These are phyloP conservation scores for Kwoniella heveanensis DNA, from an alignment of 768 basidiomycete species.

Conservation along the genomic window DNA sequence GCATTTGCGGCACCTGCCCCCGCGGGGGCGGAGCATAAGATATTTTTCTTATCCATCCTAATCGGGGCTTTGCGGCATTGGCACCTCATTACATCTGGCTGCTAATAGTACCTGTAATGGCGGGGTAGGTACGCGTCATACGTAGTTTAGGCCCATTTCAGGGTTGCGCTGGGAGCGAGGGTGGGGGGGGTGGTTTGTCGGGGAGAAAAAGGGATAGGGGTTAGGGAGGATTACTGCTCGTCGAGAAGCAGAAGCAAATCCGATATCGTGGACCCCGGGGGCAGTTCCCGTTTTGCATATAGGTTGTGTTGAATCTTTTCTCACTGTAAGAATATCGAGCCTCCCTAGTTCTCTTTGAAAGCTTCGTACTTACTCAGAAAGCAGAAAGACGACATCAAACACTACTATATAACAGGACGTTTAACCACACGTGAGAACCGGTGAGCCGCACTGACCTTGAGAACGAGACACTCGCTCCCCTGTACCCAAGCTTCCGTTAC, in stretches of 20 bases:
- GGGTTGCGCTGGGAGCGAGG: neutral
- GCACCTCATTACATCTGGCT: neutral
- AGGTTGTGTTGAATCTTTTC: too few relatives aligned
- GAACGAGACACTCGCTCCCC: neutral
- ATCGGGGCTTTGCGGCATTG: conserved; percentile 1
- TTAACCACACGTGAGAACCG: neutral
- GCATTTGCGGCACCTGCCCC: neutral
- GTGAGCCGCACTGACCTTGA: neutral
- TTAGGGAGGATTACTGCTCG: too few relatives aligned
- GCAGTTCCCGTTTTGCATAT: neutral
- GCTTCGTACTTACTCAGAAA: too few relatives aligned
- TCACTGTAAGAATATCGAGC: too few relatives aligned
- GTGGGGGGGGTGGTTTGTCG: neutral
- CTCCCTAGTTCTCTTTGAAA: too few relatives aligned
- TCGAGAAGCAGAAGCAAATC: neutral
- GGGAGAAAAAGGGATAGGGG: neutral
- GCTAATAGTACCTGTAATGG: neutral
- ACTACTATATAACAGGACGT: too few relatives aligned
- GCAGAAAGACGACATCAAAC: too few relatives aligned
- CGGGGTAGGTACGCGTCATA: neutral
- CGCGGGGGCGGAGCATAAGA: neutral
- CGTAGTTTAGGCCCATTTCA: neutral
- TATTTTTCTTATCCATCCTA: neutral
- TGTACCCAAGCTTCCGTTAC: neutral
- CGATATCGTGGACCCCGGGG: neutral